A percentile compares a stretch with the other conserved stretches of the same genome.
Conservation (phyloP, 2,329 filamentous ascomycete genomes). For the Waltergamsia citrina region DNA sequence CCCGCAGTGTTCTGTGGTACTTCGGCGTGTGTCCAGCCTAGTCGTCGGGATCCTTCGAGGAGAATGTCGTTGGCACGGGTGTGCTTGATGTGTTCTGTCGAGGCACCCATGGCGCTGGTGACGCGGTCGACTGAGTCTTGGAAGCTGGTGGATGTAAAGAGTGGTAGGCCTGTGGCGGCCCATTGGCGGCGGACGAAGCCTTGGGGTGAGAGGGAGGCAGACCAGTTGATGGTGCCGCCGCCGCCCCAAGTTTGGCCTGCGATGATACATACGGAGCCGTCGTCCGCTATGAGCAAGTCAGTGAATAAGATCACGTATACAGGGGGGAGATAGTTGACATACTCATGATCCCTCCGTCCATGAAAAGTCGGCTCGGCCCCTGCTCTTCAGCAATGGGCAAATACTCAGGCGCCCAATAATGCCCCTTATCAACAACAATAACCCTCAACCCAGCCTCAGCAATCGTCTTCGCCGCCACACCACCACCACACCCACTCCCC, state of each 20-base stretch:
- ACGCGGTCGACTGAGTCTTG: slow-evolving; percentile 66
- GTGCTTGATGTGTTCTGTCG: slow-evolving; percentile 51
- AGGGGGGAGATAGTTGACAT: not conserved
- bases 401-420: slow-evolving; percentile 55
- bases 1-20: slow-evolving; percentile 70
- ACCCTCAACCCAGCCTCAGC: slow-evolving; percentile 61
- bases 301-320: not conserved
- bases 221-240: slow-evolving; percentile 75
- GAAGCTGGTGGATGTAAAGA: slow-evolving; percentile 61
- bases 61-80: slow-evolving; percentile 58
- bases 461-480: slow-evolving; percentile 64
- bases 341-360: slow-evolving; percentile 1
- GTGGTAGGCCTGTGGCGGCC: slow-evolving; percentile 51
- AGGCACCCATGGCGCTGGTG: slow-evolving; percentile 65
- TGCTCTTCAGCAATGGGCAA: slow-evolving; percentile 49
- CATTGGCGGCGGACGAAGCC: slow-evolving; percentile 66
- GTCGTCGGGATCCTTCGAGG: slow-evolving; percentile 58
- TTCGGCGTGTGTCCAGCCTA: slow-evolving; percentile 56
- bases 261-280: slow-evolving; percentile 46
- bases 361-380: slow-evolving; percentile 5
- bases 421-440: slow-evolving; percentile 65
- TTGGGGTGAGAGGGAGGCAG: slow-evolving; percentile 48
- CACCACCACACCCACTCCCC: slow-evolving; percentile 72
- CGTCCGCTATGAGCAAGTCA: slow-evolving; percentile 11
- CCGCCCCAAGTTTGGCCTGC: slow-evolving; percentile 67